Base-by-base conservation (phyloP, 257 asterid genomes). In the Avicennia marina region DNA sequence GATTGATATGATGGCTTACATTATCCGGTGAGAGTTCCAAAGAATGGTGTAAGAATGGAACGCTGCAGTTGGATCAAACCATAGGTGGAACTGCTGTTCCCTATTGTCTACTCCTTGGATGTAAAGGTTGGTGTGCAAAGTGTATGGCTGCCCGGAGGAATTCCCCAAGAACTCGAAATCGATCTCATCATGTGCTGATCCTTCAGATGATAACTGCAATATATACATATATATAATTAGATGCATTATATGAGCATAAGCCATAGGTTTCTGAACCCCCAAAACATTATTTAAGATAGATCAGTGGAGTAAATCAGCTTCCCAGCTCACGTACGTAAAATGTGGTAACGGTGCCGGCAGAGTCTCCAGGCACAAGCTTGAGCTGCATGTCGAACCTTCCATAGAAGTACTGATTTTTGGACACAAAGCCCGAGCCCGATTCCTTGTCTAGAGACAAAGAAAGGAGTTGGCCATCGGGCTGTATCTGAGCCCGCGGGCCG, bases 311-410 rank as follows among this genome's bases (percentile, higher is more conserved):
- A n/a, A 1, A 12, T 38, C 13, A 41, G 18, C 5, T 41, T n/a
- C n/a, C n/a, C 9, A 9, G 6, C 13, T 42, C 8, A 6, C 84
- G 71, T 64, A 84, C 94, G 18, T 51, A 87, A 40, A 84, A 84
- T 0, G 96, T 81, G 0, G 96, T 72, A 49, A 87, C 96, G 0
- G 91, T 73, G 68, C 94, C 96, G 13, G 91, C 96, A 0, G 94
- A 87, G 62, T 87, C 71, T 1, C 67, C 66, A 1, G 89, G 80
- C 0, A 87, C 56, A 36, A 87, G 87, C 66, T 84, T 87, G 60
- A 87, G 62, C 64, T 87, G 80, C 73, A 81, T 25, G 29, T 87
- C 94, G 2, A 87, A 70, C 56, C 83, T 61, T 6, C 76, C 85
- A 4, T 47, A 87, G 0, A 84, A 46, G 49, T 51, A 87, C 16